Evolutionary conservation across 2,329 filamentous ascomycete genomes (phyloP).

Genomic region (Dendryphion nanum): DNA sequence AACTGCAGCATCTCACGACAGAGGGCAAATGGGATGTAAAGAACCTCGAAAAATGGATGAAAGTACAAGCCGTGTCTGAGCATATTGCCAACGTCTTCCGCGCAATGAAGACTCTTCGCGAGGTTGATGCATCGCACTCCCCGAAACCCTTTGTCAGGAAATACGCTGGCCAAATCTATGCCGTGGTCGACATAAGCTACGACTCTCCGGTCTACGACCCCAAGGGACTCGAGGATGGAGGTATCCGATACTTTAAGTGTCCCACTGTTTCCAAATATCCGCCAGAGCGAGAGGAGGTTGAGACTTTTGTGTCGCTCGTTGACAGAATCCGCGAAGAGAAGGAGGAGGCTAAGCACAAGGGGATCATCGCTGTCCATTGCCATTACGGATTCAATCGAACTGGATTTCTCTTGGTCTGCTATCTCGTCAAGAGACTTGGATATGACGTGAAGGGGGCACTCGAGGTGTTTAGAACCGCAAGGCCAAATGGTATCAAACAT

Average conservation of each 20-base stretch:
- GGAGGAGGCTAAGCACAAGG: slow-evolving; percentile 44
- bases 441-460: slow-evolving; percentile 75
- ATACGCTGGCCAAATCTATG: slow-evolving; percentile 67
- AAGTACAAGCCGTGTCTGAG: slow-evolving; percentile 71
- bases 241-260: slow-evolving; percentile 68
- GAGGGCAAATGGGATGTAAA: slow-evolving; percentile 98
- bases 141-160: slow-evolving; percentile 68
- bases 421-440: slow-evolving; percentile 78
- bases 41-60: slow-evolving; percentile 88
- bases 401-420: slow-evolving; percentile 85
- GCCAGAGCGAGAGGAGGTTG: slow-evolving; percentile 62
- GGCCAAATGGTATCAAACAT: slow-evolving; percentile 84
- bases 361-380: slow-evolving; percentile 78
- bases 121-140: slow-evolving; percentile 80
- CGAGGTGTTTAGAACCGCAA: slow-evolving; percentile 68
- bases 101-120: slow-evolving; percentile 88
- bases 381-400: slow-evolving; percentile 96
- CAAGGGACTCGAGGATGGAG: slow-evolving; percentile 43
- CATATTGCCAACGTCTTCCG: slow-evolving; percentile 79
- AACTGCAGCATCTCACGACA: slow-evolving; percentile 81
- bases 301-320: slow-evolving; percentile 59
- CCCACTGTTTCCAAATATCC: slow-evolving; percentile 91
- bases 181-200: slow-evolving; percentile 87
- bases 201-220: slow-evolving; percentile 89
- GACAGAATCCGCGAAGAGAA: slow-evolving; percentile 44